Evolutionary conservation across 768 basidiomycete genomes (phyloP).

Genomic region (Kwoniella sp.): DNA sequence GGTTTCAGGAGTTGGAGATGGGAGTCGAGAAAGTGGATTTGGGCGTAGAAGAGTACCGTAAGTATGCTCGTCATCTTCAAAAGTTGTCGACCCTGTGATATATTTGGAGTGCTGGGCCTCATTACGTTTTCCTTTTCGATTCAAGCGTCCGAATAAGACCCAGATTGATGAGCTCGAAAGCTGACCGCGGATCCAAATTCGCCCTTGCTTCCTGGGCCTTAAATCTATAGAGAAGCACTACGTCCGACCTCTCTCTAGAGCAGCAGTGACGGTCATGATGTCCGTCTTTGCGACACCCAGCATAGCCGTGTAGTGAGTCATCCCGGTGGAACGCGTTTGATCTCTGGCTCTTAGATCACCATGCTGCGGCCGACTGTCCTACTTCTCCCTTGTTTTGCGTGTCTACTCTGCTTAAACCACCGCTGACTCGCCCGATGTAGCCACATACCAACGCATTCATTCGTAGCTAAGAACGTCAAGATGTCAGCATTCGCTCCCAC

Average conservation of each 20-base stretch:
- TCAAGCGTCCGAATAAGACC: too few relatives aligned
- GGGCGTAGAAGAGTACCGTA: slow-evolving; percentile 47
- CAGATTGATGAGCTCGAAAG: too few relatives aligned
- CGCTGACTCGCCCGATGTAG: slow-evolving; percentile 16
- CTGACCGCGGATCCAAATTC: too few relatives aligned
- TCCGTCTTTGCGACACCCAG: slow-evolving; percentile 47
- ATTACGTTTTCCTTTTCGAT: too few relatives aligned
- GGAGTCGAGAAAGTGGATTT: slow-evolving; percentile 47
- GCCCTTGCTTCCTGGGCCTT: too few relatives aligned
- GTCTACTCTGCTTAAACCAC: too few relatives aligned
- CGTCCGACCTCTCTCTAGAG: slow-evolving; percentile 52
- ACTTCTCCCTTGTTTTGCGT: too few relatives aligned
- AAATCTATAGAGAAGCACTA: slow-evolving; percentile 45
- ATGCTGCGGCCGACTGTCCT: too few relatives aligned
- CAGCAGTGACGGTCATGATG: slow-evolving; percentile 47
- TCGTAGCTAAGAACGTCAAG: slow-evolving; percentile 45
- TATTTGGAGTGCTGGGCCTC: too few relatives aligned
- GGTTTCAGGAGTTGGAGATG: slow-evolving; percentile 41
- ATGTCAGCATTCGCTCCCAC: slow-evolving; percentile 35
- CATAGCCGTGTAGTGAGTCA: slow-evolving; percentile 48
- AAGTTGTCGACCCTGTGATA: too few relatives aligned
- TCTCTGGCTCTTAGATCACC: too few relatives aligned
- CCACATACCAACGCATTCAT: slow-evolving; percentile 49
- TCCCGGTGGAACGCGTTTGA: too few relatives aligned
- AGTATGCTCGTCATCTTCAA: slow-evolving; percentile 9